Evolutionary conservation across 495 filamentous ascomycete species (phyloP), one percentile per base, ranked within the genome.

Genomic region (Lasiosphaeria miniovina): DNA sequence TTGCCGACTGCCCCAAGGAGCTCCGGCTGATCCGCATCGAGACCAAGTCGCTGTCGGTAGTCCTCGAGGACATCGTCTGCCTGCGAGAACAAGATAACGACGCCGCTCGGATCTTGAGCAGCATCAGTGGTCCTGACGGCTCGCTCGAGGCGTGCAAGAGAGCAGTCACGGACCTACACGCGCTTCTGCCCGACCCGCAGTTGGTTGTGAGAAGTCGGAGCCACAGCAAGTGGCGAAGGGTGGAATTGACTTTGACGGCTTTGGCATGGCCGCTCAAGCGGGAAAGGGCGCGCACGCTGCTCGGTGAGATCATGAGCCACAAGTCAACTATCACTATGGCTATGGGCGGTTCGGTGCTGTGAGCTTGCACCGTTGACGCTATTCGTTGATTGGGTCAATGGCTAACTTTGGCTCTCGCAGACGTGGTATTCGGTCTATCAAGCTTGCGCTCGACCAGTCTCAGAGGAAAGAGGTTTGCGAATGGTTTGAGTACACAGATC

Each of bases 231-330:
- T 4, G 43, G 12, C 12, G 15, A 11, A 46, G 15, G 43, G 4
- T 46, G 4, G 4, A 46, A 46, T 14, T 46, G 43, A 35, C 43
- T 32, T 6, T 58, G 0, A 57, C 56, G 6, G 4, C 4, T 6
- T 34, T 54, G 33, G 68, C 64, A 0, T 71, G 67, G 67, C 69
- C 69, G 10, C 49, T 60, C 0, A 69, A 65, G 48, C 60, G 58
- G 32, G 63, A 55, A 35, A 61, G 59, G 15, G 67, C 67, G 12
- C 54, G 53, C 15, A 54, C 58, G n/a, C 52, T 70, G 32, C 50
- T 72, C 3, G 59, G 60, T 34, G 50, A 56, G 33, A 61, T 72
- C 34, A 48, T 52, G 35, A 60, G 55, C 12, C 61, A 70, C 56
- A 70, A 66, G 10, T 35, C 60, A 7, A 66, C 65, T 0, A 57